A percentile compares a stretch with the other conserved stretches of the same genome.
Evolutionary conservation across 73 alveolate genomes (phyloP).

Genomic region (Uronychia setigera): DNA sequence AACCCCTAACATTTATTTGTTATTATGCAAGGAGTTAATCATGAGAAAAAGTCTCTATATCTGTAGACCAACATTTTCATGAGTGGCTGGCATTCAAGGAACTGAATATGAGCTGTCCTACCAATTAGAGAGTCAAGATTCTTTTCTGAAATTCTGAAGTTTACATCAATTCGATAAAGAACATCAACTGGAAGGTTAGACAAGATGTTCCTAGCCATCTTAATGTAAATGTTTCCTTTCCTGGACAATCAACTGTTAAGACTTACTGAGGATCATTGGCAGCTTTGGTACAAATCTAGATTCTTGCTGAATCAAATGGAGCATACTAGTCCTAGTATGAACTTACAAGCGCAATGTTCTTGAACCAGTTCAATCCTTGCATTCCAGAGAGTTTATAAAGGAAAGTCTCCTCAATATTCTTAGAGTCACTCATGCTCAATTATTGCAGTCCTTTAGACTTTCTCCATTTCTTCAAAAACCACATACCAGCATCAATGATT

Average conservation of each 20-base stretch:
- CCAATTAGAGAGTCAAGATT: constrained; percentile 89
- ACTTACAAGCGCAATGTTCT: constrained; percentile 90
- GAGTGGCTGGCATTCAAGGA: constrained; percentile 81
- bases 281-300: constrained; percentile 73
- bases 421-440: constrained; percentile 93
- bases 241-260: constrained; percentile 40
- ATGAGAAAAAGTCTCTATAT: constrained; percentile 73
- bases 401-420: constrained; percentile 84
- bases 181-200: constrained; percentile 63
- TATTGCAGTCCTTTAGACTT: constrained; percentile 93
- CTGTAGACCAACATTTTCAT: constrained; percentile 82
- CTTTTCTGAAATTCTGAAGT: constrained; percentile 84
- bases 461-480: constrained; percentile 98
- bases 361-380: constrained; percentile 91
- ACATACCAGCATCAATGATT: constrained; percentile 94
- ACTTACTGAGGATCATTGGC: too few species aligned
- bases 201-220: constrained; percentile 83
- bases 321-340: constrained; percentile 95
- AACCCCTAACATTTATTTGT: too few species aligned
- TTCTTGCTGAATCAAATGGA: constrained; percentile 86
- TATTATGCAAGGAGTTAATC: too few species aligned
- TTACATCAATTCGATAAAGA: constrained; percentile 84
- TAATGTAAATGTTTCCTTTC: constrained; percentile 70
- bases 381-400: constrained; percentile 80
- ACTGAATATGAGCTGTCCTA: constrained; percentile 90